Evolutionary conservation across 495 filamentous ascomycete genomes (phyloP).

Genomic region (Penicillium robsamsonii): DNA sequence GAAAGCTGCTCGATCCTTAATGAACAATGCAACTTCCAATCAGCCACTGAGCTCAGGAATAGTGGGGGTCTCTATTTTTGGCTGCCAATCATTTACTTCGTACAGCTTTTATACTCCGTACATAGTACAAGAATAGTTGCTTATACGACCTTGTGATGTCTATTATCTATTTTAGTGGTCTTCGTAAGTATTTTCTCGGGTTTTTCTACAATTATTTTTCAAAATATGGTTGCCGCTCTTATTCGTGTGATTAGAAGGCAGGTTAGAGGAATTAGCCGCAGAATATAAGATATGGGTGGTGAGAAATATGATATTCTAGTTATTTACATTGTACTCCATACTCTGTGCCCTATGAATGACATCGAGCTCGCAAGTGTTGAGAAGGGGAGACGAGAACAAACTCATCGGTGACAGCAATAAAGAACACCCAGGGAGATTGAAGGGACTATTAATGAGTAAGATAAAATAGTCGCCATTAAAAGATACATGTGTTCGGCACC

Average conservation of each 20-base stretch:
- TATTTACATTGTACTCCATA: not conserved
- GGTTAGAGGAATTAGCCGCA: no score
- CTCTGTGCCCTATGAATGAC: not conserved
- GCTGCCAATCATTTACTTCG: not conserved
- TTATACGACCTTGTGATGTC: not conserved
- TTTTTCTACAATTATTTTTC: no score
- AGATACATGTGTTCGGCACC: not conserved
- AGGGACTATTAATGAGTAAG: not conserved
- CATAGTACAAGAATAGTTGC: not conserved
- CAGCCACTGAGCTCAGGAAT: not conserved
- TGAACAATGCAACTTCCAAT: not conserved
- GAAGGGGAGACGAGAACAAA: not conserved
- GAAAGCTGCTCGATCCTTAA: not conserved
- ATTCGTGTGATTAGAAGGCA: no score
- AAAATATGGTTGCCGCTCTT: no score
- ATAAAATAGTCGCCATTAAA: not conserved
- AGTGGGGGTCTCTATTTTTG: constrained; percentile 6
- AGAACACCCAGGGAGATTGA: not conserved
- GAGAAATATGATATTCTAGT: not conserved
- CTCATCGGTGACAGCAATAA: not conserved
- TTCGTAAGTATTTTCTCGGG: no score
- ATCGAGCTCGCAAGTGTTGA: not conserved
- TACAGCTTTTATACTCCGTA: not conserved
- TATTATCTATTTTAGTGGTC: not conserved
- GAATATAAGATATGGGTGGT: no score